These are phyloP conservation scores for Akanthomyces dipterigenus DNA, from an alignment of 2,329 filamentous ascomycete species.

Conservation along the genomic window DNA sequence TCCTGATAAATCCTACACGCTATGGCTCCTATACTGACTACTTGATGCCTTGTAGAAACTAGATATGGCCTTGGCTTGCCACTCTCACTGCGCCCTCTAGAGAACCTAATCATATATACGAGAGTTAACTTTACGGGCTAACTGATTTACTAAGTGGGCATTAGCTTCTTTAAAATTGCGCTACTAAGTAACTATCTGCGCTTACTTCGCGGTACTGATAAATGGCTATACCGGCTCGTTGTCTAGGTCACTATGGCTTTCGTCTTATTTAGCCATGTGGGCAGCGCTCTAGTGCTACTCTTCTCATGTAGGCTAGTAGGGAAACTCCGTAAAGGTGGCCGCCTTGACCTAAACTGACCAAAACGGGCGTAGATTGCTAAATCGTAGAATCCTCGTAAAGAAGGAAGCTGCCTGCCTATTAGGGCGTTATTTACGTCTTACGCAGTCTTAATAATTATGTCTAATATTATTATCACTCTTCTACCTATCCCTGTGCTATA, in stretches of 20 bases:
- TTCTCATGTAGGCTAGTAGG: no score
- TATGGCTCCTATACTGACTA: neutral
- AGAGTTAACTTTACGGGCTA: neutral
- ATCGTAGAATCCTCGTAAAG: conserved; percentile 8
- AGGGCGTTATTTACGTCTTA: conserved; percentile 45
- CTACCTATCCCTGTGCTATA: no score
- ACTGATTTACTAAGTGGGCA: neutral
- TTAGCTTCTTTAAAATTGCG: neutral
- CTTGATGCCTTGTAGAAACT: neutral
- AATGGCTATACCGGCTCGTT: neutral
- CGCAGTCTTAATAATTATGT: conserved; percentile 44
- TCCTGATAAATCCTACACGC: neutral
- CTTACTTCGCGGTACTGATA: neutral
- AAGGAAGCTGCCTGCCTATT: conserved; percentile 38
- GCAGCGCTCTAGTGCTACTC: no score
- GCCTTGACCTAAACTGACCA: no score
- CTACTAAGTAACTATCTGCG: neutral
- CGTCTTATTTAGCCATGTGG: neutral
- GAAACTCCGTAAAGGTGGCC: no score
- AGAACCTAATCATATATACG: neutral
- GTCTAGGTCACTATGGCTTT: neutral
- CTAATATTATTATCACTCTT: conserved; percentile 29
- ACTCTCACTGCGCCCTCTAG: neutral
- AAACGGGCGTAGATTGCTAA: no score
- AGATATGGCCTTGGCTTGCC: neutral